Percentiles rank a stretch among this genome's conserved stretches.
Evolutionary conservation across 106 monocot species (phyloP).

Genomic region (Dendrobium huoshanense): DNA sequence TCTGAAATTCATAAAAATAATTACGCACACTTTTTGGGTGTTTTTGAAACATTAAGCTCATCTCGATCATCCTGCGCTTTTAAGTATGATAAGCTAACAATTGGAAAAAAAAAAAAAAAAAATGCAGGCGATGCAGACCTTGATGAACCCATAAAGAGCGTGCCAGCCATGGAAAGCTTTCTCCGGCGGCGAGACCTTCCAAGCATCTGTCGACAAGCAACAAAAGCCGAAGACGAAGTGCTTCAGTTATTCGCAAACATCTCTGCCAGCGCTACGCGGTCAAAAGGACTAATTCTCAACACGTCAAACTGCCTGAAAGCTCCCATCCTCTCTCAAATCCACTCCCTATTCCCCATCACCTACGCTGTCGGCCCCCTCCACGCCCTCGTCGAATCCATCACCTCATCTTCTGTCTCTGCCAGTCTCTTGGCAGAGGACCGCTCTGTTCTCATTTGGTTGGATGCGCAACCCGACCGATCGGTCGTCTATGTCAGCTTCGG

Average conservation of each 20-base stretch:
- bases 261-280: background rate
- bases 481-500: constrained; percentile 10
- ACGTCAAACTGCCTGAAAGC: constrained; percentile 19
- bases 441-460: constrained; percentile 19
- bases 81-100: too few species aligned
- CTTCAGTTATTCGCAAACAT: background rate
- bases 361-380: constrained; percentile 12
- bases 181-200: constrained; percentile 10
- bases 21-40: too few species aligned
- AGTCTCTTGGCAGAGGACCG: background rate
- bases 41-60: too few species aligned
- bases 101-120: too few species aligned
- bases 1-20: too few species aligned
- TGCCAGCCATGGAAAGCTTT: constrained; percentile 4
- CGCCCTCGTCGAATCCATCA: too few species aligned
- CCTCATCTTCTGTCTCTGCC: too few species aligned
- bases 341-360: constrained; percentile 10
- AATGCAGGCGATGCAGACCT: background rate
- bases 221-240: background rate
- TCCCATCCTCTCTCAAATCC: constrained; percentile 16
- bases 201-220: background rate
- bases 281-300: constrained; percentile 27
- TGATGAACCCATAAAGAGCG: background rate
- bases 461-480: constrained; percentile 8
- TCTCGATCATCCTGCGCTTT: too few species aligned